phyloP scores from a whole-genome alignment of 225 moss, liverwort and hornwort species.

The Climacium dendroides region DNA sequence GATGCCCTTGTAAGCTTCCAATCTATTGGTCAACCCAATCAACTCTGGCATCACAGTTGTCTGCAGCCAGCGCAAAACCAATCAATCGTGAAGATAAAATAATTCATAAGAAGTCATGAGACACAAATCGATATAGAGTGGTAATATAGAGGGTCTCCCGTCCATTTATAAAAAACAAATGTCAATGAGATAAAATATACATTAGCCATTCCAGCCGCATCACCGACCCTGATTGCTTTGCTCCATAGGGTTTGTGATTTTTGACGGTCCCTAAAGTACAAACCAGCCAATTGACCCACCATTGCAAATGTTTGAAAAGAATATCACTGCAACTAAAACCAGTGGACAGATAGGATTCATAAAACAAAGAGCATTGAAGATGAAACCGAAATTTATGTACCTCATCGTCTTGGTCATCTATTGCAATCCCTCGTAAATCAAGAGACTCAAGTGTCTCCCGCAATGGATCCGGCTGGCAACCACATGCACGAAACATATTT shows the following conservation, averaged over 20 bases:
- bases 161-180: background rate
- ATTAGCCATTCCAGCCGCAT: background rate
- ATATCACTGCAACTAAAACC: background rate
- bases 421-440: conserved; percentile 2
- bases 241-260: background rate
- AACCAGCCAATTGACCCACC: background rate
- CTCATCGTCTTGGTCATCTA: conserved; percentile 1
- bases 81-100: background rate
- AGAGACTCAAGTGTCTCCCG: conserved; percentile 70
- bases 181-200: background rate
- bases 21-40: conserved; percentile 24
- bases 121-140: background rate
- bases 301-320: background rate
- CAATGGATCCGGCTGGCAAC: conserved; percentile 49
- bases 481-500: background rate
- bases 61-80: conserved; percentile 10
- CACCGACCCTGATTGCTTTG: background rate
- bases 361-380: background rate
- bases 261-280: background rate
- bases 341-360: background rate
- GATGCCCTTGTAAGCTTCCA: conserved; percentile 44
- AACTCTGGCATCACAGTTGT: conserved; percentile 28
- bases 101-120: background rate
- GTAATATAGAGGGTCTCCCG: background rate
- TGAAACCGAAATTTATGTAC: background rate